A percentile compares a stretch with the other conserved stretches of the same genome.
Conservation (phyloP, 306 rosid species). For the Erythrophleum fordii region DNA sequence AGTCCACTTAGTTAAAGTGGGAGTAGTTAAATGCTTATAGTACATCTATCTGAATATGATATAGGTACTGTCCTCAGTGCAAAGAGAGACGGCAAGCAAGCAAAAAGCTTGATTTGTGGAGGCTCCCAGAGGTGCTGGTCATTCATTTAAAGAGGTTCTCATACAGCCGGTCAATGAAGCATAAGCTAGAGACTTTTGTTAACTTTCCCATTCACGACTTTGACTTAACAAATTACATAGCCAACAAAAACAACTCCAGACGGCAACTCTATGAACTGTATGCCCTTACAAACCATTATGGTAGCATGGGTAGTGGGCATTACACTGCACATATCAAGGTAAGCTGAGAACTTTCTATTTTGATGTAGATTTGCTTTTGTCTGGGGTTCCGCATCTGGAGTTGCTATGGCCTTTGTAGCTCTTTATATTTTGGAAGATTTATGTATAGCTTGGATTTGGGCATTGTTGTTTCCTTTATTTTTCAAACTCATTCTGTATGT, state of each 20-base stretch:
- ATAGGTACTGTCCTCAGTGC: slow-evolving; percentile 93
- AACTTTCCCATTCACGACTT: slow-evolving; percentile 94
- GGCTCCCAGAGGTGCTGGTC: slow-evolving; percentile 96
- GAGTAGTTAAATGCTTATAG: slow-evolving; percentile 26
- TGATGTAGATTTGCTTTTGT: neutral
- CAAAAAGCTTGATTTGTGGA: slow-evolving; percentile 97
- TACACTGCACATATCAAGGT: slow-evolving; percentile 99
- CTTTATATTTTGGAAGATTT: neutral
- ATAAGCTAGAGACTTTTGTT: slow-evolving; percentile 91
- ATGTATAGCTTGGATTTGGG: neutral
- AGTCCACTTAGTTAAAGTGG: neutral
- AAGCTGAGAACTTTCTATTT: slow-evolving; percentile 36
- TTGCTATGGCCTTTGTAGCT: neutral
- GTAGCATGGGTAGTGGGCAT: slow-evolving; percentile 99
- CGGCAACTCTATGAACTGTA: slow-evolving; percentile 87
- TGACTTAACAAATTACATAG: slow-evolving; percentile 87
- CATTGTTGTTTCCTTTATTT: neutral
- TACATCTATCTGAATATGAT: slow-evolving; percentile 36
- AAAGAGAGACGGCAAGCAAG: slow-evolving; percentile 96
- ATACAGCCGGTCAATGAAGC: slow-evolving; percentile 98
- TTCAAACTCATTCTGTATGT: neutral
- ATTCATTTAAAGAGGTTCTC: slow-evolving; percentile 97
- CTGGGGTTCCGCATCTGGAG: neutral
- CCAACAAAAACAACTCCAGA: slow-evolving; percentile 77
- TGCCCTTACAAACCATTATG: slow-evolving; percentile 93